Percentiles rank a stretch among this genome's conserved stretches.
phyloP scores from a whole-genome alignment of 495 filamentous ascomycete genomes.

The Pseudoneurospora amorphoporcata region DNA sequence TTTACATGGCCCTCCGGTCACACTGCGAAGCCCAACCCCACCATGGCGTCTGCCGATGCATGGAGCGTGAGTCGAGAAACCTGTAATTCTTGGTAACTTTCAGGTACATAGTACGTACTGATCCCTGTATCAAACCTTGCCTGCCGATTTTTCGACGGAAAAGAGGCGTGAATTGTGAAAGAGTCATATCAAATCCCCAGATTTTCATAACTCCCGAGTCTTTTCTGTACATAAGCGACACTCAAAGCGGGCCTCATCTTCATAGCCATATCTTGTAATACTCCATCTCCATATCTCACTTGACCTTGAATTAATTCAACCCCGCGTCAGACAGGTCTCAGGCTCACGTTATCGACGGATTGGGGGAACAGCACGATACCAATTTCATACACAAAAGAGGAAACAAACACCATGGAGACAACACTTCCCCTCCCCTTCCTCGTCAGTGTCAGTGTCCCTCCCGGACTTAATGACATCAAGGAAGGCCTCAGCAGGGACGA shows the following conservation, averaged over 20 bases:
- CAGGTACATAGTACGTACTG: neutral
- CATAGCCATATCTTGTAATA: neutral
- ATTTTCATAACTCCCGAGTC: neutral
- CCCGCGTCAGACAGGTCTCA: neutral
- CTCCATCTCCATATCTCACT: neutral
- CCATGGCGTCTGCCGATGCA: neutral
- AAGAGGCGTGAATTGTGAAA: neutral
- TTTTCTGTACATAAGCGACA: neutral
- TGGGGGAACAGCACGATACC: neutral
- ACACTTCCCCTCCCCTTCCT: slow-evolving; percentile 47
- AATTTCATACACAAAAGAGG: neutral
- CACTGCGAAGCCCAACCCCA: neutral
- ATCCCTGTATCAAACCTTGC: neutral
- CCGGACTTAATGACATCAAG: slow-evolving; percentile 34
- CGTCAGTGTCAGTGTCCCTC: slow-evolving; percentile 45
- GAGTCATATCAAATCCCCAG: neutral
- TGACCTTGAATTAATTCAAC: neutral
- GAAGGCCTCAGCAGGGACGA: slow-evolving; percentile 54
- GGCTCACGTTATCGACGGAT: neutral
- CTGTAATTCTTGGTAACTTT: neutral
- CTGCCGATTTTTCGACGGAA: neutral
- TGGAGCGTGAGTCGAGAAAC: neutral
- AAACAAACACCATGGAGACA: slow-evolving; percentile 38
- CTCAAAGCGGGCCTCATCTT: neutral
- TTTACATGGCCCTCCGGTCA: neutral